Base-by-base conservation (phyloP, 441 rosid species). In the Syzygium malaccense region DNA sequence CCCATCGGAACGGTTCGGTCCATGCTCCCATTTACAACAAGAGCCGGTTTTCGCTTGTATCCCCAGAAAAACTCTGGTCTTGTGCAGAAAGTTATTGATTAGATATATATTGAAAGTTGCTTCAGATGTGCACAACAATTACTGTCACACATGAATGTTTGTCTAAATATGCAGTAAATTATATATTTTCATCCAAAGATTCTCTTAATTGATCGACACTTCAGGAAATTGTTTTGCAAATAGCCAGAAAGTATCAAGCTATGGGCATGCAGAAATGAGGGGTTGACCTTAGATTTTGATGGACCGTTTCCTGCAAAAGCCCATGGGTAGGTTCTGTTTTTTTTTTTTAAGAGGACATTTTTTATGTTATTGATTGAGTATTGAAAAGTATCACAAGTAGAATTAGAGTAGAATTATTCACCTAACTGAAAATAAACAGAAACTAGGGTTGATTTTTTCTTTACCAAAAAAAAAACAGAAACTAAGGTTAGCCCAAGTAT, bases 1-100 rank as follows among this genome's bases (percentile, higher is more conserved):
- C n/a, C 14, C 51, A 23, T 37, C 1, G n/a, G 17, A 71, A 71
- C 0, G 10, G 83, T 37, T 71, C 28, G 7, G 12, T 37, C 3
- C 17, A 9, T 4, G 26, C 26, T 8, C 51, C 28, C 1, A 25
- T 37, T 11, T 37, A 6, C 0, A 9, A 6, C 49, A 0, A 1
- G 41, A 20, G 51, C 28, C 9, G 17, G 51, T 20, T 37, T 23
- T 41, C 12, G 28, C 8, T 6, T 37, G 49, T 20, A 37, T 71
- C 17, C 83, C 15, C 23, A 23, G 80, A 7, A 3, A 3, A 37
- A 2, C 8, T 11, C 6, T 71, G 48, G 48, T 45, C 48, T 45
- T 45, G 48, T 45, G 48, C 48, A 45, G 48, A 45, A 45, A 7
- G 48, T 45, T 45, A 45, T 45, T 45, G 48, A 45, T 45, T 45